These are phyloP conservation scores for Tuber calosporum DNA, from an alignment of 495 filamentous ascomycete species.

Conservation along the genomic window DNA sequence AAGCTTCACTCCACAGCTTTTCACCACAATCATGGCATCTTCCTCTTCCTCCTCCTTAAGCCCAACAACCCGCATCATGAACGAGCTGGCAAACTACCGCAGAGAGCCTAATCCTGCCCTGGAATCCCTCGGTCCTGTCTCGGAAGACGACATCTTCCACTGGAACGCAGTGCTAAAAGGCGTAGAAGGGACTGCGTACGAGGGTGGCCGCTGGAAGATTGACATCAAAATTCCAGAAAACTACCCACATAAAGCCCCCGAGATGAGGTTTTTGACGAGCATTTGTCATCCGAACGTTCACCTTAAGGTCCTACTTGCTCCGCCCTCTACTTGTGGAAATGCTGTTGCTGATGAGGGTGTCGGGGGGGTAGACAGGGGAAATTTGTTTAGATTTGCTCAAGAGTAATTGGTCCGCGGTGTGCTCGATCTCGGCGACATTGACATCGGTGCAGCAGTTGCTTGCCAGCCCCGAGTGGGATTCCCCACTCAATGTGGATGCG, in stretches of 20 bases:
- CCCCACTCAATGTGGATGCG: constrained; percentile 83
- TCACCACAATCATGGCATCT: background rate
- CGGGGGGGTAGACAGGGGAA: constrained; percentile 57
- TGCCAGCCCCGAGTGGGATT: constrained; percentile 67
- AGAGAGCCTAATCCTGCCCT: constrained; percentile 26
- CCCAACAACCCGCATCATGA: constrained; percentile 16
- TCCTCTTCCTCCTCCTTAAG: constrained; percentile 6
- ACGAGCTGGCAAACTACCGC: constrained; percentile 30
- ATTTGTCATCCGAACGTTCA: constrained; percentile 82
- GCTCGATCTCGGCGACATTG: constrained; percentile 69
- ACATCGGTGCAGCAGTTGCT: constrained; percentile 72
- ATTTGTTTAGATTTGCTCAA: constrained; percentile 87
- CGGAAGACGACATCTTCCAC: constrained; percentile 55
- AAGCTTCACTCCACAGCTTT: background rate
- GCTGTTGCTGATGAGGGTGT: background rate
- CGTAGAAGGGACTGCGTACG: constrained; percentile 38
- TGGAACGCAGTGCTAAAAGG: constrained; percentile 63
- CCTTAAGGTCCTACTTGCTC: constrained; percentile 46
- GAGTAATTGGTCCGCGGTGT: constrained; percentile 74
- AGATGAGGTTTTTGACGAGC: constrained; percentile 67
- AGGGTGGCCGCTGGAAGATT: constrained; percentile 76
- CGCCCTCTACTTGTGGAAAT: background rate
- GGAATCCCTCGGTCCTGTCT: constrained; percentile 26
- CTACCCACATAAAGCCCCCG: constrained; percentile 73
- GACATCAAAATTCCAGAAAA: constrained; percentile 63